These are phyloP conservation scores for Solanum aculeatissimum DNA, from an alignment of 305 asterid species.

Conservation along the genomic window DNA sequence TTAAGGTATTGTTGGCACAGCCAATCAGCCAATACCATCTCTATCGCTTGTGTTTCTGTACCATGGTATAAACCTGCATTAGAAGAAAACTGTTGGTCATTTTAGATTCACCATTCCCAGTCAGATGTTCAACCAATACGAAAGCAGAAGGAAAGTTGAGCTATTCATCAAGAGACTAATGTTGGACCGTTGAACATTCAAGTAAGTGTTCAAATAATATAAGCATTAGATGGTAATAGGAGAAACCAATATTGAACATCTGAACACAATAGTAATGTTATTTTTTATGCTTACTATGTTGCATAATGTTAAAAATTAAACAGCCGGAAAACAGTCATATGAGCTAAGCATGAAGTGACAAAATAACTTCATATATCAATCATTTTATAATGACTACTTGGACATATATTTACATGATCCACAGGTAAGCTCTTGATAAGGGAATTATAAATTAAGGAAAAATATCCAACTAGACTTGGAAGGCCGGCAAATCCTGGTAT, in stretches of 20 bases:
- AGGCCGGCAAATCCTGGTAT: background rate
- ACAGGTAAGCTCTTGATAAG: background rate
- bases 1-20: background rate
- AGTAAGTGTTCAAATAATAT: background rate
- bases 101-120: background rate
- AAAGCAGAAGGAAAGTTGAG: background rate
- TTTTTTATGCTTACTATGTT: background rate
- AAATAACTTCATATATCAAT: background rate
- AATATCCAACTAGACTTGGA: background rate
- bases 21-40: background rate
- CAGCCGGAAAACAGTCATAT: background rate
- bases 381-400: background rate
- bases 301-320: background rate
- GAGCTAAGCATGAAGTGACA: background rate
- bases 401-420: background rate
- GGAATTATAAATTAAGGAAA: background rate
- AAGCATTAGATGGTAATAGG: background rate
- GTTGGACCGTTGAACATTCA: background rate
- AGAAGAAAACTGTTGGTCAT: background rate
- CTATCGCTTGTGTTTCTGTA: conserved; percentile 54
- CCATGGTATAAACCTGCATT: conserved; percentile 70
- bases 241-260: background rate
- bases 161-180: background rate
- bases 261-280: background rate
- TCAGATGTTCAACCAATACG: background rate